Evolutionary conservation across 2,329 filamentous ascomycete species (phyloP), one percentile per base, ranked within the genome.

Genomic region (Aspergillus versicolor): DNA sequence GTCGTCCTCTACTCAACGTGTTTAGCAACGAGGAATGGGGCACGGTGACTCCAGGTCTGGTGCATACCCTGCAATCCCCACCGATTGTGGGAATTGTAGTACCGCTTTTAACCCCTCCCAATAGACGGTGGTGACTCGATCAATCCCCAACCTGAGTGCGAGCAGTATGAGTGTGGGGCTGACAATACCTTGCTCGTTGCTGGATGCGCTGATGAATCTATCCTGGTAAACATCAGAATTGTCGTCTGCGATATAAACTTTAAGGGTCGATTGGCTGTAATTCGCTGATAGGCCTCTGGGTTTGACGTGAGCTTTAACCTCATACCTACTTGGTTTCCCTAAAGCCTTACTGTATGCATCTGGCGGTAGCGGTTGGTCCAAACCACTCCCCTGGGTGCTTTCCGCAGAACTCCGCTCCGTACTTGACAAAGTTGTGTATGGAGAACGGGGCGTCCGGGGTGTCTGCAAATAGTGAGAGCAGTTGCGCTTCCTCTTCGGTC

Each of bases 321-420:
- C 37, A 17, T 6, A 24, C 50, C n/a, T 32, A 15, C 21, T 32
- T 19, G 12, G 13, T 19, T 5, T 15, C 65, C 4, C 24, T 17
- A 21, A 34, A 3, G 45, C 76, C 89, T 73, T 78, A 95, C 92
- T 94, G 88, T 64, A 99, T 97, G 73, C 94, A 97, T 56, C 88
- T 86, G 46, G 94, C 92, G 9, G 94, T 95, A 6, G 94, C 94
- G 17, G 92, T 97, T n/a, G 94, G 94, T 0, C 94, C 94, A 75
- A 99, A 99, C 94, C 94, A 99, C 75, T 97, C 91, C 38, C 94
- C 94, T 0, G 94, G 94, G 68, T 95, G 90, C 75, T 96, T 97
- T 4, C 91, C 92, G 73, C 94, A 99, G 3, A 89, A 88, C 37
- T 84, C 81, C 22, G 92, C 92, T 17, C 94, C 94, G 66, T 96